Evolutionary conservation across 202 grass and related monocot species (phyloP).

Genomic region (Musa balbisiana): DNA sequence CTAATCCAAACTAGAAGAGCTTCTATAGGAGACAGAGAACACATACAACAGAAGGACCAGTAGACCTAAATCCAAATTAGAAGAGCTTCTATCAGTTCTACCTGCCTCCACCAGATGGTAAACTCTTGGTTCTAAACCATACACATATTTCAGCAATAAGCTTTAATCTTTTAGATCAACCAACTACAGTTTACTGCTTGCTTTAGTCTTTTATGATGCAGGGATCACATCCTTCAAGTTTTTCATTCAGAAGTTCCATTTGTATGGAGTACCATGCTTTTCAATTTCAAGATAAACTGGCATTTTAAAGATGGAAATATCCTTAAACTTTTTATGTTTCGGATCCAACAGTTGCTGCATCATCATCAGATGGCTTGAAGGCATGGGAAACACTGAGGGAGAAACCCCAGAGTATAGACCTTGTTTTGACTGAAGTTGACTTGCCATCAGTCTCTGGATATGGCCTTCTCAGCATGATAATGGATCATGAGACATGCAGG

Average conservation of each 20-base stretch:
- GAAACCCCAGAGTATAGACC: conserved; percentile 80
- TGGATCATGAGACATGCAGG: conserved; percentile 82
- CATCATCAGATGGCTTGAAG: conserved; percentile 68
- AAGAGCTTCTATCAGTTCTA: too few species aligned
- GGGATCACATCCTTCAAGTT: background rate
- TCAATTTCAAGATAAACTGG: background rate
- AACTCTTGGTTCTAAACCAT: too few species aligned
- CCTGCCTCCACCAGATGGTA: too few species aligned
- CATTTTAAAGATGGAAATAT: background rate
- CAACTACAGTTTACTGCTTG: too few species aligned
- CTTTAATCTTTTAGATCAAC: too few species aligned
- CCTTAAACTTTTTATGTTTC: conserved; percentile 8
- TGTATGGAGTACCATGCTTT: background rate
- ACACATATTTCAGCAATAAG: too few species aligned
- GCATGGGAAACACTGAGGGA: conserved; percentile 79
- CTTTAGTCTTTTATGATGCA: too few species aligned
- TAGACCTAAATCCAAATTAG: too few species aligned
- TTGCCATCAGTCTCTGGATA: conserved; percentile 86
- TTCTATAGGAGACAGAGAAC: too few species aligned
- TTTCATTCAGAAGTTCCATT: background rate
- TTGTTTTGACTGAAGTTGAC: conserved; percentile 96
- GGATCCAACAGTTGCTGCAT: conserved; percentile 40
- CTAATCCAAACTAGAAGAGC: too few species aligned
- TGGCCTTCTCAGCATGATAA: conserved; percentile 77
- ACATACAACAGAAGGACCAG: too few species aligned